phyloP scores from a whole-genome alignment of 768 basidiomycete genomes.

The Pleurotus ostreatus region DNA sequence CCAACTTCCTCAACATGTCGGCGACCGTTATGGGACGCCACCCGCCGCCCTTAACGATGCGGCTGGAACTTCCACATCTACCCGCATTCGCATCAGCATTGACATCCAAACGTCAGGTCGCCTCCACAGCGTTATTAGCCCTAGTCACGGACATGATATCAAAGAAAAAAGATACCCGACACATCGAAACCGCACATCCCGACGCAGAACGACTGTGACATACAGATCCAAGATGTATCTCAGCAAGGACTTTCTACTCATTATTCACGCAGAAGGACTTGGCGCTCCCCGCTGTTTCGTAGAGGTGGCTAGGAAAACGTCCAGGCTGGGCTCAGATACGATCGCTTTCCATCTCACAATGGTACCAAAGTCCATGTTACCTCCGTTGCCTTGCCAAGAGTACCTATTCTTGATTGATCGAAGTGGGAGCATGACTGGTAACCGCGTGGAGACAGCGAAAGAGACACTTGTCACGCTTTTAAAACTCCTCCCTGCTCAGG shows the following conservation, averaged over 20 bases:
- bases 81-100: conserved; percentile 34
- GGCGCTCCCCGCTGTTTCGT: conserved; percentile 56
- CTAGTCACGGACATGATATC: conserved; percentile 38
- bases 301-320: conserved; percentile 30
- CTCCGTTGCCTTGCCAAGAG: conserved; percentile 42
- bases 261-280: conserved; percentile 42
- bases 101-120: conserved; percentile 47
- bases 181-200: conserved; percentile 28
- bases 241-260: conserved; percentile 45
- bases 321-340: conserved; percentile 20
- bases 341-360: conserved; percentile 51
- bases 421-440: conserved; percentile 47
- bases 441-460: conserved; percentile 44
- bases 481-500: conserved; percentile 37
- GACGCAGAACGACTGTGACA: conserved; percentile 34
- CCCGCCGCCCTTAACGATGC: conserved; percentile 33
- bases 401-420: conserved; percentile 61
- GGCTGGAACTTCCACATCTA: conserved; percentile 21
- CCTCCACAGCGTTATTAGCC: conserved; percentile 36
- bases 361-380: conserved; percentile 47
- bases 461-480: conserved; percentile 42
- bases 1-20: conserved; percentile 48
- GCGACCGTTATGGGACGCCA: conserved; percentile 46
- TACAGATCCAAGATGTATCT: conserved; percentile 40
- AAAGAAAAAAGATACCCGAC: conserved; percentile 28